Base-by-base conservation (phyloP, 768 basidiomycete species). In the Serendipita sp. region DNA sequence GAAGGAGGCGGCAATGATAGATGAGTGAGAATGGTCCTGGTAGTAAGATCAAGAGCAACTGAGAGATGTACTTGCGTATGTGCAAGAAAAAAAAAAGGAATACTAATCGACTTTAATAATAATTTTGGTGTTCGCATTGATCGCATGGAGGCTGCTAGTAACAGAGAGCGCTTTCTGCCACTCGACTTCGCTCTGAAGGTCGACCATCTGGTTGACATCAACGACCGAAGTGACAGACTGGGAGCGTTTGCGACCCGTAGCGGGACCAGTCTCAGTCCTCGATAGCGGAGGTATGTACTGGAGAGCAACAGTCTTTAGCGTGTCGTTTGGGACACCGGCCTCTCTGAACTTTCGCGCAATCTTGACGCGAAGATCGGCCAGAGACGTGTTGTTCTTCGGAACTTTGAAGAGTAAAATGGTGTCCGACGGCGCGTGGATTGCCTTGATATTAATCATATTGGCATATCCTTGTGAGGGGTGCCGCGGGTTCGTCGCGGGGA, bases 321-420 rank as follows among this genome's bases (percentile, higher is more conserved):
- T 18, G 8, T 34, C 30, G 30, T 11, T 30, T 5, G 48, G 48
- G 48, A 51, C 30, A 34, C 37, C 56, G 5, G 56, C 37, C 37
- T 60, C 56, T 24, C 28, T 24, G 56, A 60, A 37, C 28, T 60
- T 60, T 24, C 56, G 56, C 28, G 35, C 16, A 60, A 37, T 60
- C 28, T 60, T 60, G 56, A 30, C 28, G 35, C 56, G 56, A n/a
- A 60, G 34, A n/a, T 60, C 56, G 56, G 28, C 16, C 8, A 60
- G 37, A 18, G 56, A 34, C 35, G 56, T 60, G 10, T 38, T 11
- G 2, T 3, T 10, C n/a, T 18, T 60, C 28, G 56, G 16, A 34
- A 60, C 32, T n/a, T 60, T 60, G 56, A 60, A 60, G 37, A 60
- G 56, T n/a, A 60, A 10, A 32, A 60, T 60, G 28, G 56, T 60